A percentile compares a stretch with the other conserved stretches of the same genome.
These are phyloP conservation scores for Venturia nashicola DNA, from an alignment of 2,329 filamentous ascomycete species.

Conservation along the genomic window DNA sequence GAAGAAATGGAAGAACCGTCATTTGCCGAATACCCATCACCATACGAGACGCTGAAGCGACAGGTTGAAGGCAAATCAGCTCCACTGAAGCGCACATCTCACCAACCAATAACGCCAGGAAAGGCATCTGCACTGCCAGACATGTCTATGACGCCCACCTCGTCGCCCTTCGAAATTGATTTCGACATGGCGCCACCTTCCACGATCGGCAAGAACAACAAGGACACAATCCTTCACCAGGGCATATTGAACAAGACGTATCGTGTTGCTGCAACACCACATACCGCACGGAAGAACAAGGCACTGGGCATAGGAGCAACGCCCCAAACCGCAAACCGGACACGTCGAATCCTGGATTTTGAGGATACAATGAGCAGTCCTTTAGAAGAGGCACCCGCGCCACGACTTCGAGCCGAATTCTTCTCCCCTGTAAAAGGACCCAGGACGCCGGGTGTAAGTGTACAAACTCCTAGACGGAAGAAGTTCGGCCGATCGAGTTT, in stretches of 20 bases:
- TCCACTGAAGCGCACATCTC: slow-evolving; percentile 18
- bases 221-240: slow-evolving; percentile 75
- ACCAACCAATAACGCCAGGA: slow-evolving; percentile 23
- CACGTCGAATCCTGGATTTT: slow-evolving; percentile 16
- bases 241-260: slow-evolving; percentile 86
- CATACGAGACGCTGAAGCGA: slow-evolving; percentile 61
- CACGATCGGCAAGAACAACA: slow-evolving; percentile 29
- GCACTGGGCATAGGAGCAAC: slow-evolving; percentile 15
- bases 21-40: slow-evolving; percentile 53
- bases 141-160: slow-evolving; percentile 29
- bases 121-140: slow-evolving; percentile 25
- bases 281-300: slow-evolving; percentile 38
- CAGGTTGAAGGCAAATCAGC: slow-evolving; percentile 44
- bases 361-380: slow-evolving; percentile 40
- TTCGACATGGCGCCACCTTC: slow-evolving; percentile 20
- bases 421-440: slow-evolving; percentile 63
- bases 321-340: slow-evolving; percentile 23
- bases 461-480: slow-evolving; percentile 56
- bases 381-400: slow-evolving; percentile 53
- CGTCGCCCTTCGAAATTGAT: slow-evolving; percentile 39
- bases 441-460: slow-evolving; percentile 71
- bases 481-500: slow-evolving; percentile 16
- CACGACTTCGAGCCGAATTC: slow-evolving; percentile 71
- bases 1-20: neutral
- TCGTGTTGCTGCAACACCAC: slow-evolving; percentile 82